Evolutionary conservation across 768 basidiomycete species (phyloP).

Genomic region (Piloderma croceum): DNA sequence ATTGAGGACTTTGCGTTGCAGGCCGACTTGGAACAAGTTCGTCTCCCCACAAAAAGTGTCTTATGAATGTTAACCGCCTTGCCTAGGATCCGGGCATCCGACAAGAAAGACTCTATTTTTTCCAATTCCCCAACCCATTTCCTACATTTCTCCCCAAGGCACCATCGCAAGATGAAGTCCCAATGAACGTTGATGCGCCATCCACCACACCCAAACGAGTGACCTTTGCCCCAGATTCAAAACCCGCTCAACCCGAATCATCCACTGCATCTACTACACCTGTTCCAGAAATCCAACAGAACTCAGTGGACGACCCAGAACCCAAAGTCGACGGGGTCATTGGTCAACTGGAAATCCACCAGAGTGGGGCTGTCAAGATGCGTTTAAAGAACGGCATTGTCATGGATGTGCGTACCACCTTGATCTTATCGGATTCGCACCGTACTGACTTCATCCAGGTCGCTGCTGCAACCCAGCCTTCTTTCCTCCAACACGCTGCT

Average conservation of each 20-base stretch:
- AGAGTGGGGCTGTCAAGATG: slow-evolving; percentile 83
- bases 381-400: slow-evolving; percentile 75
- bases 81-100: slow-evolving; percentile 43
- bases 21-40: slow-evolving; percentile 36
- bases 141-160: slow-evolving; percentile 55
- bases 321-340: slow-evolving; percentile 64
- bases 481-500: slow-evolving; percentile 85
- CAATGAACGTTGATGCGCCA: slow-evolving; percentile 31
- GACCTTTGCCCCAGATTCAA: slow-evolving; percentile 60
- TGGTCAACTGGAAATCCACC: slow-evolving; percentile 80
- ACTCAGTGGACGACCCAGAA: slow-evolving; percentile 21
- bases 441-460: slow-evolving; percentile 43
- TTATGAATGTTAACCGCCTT: slow-evolving; percentile 2
- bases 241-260: slow-evolving; percentile 30
- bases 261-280: slow-evolving; percentile 6
- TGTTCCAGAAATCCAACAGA: slow-evolving; percentile 3
- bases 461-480: slow-evolving; percentile 73
- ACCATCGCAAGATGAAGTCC: slow-evolving; percentile 23
- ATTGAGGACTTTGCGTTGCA: slow-evolving; percentile 59
- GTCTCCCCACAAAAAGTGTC: slow-evolving; percentile 7
- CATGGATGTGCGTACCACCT: slow-evolving; percentile 57
- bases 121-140: slow-evolving; percentile 87
- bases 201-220: slow-evolving; percentile 34
- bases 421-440: slow-evolving; percentile 2
- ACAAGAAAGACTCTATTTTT: slow-evolving; percentile 75